Evolutionary conservation across 306 rosid species (phyloP).

Genomic region (Cucurbita pepo): DNA sequence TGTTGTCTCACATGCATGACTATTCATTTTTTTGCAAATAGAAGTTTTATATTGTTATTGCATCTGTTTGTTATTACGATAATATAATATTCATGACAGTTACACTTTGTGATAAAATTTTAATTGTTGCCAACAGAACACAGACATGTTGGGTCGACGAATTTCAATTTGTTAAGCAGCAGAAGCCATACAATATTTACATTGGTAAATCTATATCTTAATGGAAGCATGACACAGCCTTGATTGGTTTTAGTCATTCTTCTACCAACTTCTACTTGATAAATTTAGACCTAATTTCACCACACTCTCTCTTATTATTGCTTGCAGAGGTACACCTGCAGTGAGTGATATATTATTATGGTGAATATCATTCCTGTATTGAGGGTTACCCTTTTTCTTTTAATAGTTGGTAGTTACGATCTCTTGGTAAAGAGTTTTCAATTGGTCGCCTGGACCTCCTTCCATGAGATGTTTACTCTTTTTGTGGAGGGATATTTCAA

Average conservation of each 20-base stretch:
- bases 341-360: neutral
- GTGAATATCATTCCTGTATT: neutral
- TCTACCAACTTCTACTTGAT: neutral
- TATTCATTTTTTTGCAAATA: neutral
- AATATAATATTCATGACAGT: slow-evolving; percentile 5
- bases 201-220: slow-evolving; percentile 38
- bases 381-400: neutral
- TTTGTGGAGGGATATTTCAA: too few relatives aligned
- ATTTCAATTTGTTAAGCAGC: slow-evolving; percentile 93
- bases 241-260: slow-evolving; percentile 6
- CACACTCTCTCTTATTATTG: neutral
- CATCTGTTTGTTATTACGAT: neutral
- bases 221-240: slow-evolving; percentile 8
- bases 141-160: slow-evolving; percentile 96
- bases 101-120: slow-evolving; percentile 10
- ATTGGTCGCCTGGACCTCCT: neutral
- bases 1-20: neutral
- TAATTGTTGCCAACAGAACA: slow-evolving; percentile 51
- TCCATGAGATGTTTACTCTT: neutral
- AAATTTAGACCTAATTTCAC: neutral
- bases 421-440: neutral
- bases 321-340: neutral
- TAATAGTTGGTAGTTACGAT: neutral
- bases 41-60: neutral
- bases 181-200: slow-evolving; percentile 98